Conservation (phyloP, 176 grass and related monocot genomes). For the Phragmites australis region DNA sequence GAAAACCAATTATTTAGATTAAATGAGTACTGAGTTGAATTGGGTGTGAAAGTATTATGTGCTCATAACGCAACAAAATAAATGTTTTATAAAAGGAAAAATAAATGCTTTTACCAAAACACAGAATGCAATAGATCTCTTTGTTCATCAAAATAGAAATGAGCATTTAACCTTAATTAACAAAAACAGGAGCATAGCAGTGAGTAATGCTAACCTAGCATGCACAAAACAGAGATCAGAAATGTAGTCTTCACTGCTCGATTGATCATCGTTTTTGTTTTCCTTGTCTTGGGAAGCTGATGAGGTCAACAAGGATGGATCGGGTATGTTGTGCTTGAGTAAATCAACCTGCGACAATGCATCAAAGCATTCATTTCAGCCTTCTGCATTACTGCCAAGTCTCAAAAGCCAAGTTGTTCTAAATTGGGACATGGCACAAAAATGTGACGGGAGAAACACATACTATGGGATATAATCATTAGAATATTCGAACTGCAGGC, state of each 20-base stretch:
- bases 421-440: neutral
- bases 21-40: neutral
- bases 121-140: neutral
- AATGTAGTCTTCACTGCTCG: constrained; percentile 60
- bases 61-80: neutral
- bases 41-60: neutral
- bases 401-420: neutral
- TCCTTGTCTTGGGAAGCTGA: constrained; percentile 72
- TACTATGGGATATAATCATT: neutral
- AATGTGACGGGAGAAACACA: neutral
- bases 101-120: neutral
- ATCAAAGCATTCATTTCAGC: neutral
- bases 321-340: constrained; percentile 86
- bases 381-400: neutral
- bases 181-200: neutral
- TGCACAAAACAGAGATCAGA: constrained; percentile 87
- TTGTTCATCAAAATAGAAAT: neutral
- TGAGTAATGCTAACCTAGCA: constrained; percentile 58
- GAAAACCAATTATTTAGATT: neutral
- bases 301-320: constrained; percentile 70
- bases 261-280: constrained; percentile 59
- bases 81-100: neutral
- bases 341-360: constrained; percentile 73
- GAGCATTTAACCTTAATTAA: neutral
- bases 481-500: neutral